Evolutionary conservation across 345 rosid species (phyloP).

Genomic region (Brassica juncea): DNA sequence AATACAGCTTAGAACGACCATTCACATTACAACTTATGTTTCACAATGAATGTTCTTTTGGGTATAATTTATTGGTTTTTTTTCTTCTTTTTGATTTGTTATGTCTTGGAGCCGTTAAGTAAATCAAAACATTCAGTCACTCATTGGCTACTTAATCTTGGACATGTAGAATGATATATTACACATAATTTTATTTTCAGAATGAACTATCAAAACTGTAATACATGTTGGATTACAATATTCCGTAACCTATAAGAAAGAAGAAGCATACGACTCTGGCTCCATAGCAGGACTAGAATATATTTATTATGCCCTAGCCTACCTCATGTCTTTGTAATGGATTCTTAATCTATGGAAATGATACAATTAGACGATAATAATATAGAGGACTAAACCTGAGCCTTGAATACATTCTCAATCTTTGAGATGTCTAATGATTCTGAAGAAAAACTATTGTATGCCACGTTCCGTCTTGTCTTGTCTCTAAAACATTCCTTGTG

Average conservation of each 20-base stretch:
- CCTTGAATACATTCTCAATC: neutral
- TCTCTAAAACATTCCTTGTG: neutral
- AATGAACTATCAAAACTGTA: too few species aligned
- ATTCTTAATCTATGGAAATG: neutral
- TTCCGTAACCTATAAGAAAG: too few species aligned
- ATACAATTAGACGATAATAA: too few species aligned
- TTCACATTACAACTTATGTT: neutral
- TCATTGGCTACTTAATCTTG: neutral
- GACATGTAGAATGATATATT: neutral
- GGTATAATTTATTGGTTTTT: neutral
- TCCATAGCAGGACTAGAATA: too few species aligned
- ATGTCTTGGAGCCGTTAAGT: neutral
- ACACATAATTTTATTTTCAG: neutral
- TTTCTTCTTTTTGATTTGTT: neutral
- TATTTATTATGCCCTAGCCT: neutral
- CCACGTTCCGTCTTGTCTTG: neutral
- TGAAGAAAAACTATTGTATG: neutral
- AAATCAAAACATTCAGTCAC: neutral
- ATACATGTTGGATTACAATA: too few species aligned
- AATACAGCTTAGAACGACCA: neutral
- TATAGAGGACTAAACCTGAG: neutral
- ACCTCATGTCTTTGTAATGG: neutral
- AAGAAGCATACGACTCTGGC: too few species aligned
- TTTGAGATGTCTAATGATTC: neutral
- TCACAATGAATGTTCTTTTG: neutral